phyloP scores from a whole-genome alignment of 106 monocot species.

The Vanilla planifolia region DNA sequence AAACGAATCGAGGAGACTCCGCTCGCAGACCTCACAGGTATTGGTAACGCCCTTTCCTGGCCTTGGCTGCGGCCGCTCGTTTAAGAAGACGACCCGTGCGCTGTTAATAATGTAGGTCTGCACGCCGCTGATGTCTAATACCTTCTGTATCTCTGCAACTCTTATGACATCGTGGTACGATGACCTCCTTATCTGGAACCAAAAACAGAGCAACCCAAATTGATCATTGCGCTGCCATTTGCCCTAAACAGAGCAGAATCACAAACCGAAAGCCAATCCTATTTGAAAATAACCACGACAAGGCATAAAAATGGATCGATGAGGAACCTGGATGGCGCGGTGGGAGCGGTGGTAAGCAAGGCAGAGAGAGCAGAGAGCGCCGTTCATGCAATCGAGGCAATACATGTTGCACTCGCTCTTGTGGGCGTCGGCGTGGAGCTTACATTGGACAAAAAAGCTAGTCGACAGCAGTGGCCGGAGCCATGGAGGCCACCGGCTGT shows the following conservation, averaged over 20 bases:
- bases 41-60: conserved; percentile 47
- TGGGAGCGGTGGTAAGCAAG: conserved; percentile 63
- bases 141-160: conserved; percentile 82
- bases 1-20: conserved; percentile 59
- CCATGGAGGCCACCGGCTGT: conserved; percentile 73
- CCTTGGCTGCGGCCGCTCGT: conserved; percentile 58
- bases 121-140: conserved; percentile 74
- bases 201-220: neutral
- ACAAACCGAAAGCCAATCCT: neutral
- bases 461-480: conserved; percentile 58
- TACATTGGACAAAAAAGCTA: conserved; percentile 85
- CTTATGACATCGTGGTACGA: conserved; percentile 97
- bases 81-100: conserved; percentile 86
- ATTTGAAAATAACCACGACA: neutral
- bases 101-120: conserved; percentile 97
- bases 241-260: neutral
- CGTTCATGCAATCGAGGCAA: conserved; percentile 79
- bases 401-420: conserved; percentile 97
- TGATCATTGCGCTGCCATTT: neutral
- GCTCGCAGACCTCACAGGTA: conserved; percentile 48
- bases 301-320: neutral
- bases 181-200: conserved; percentile 70
- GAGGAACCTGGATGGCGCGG: conserved; percentile 82
- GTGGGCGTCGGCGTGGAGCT: conserved; percentile 67
- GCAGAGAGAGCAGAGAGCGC: conserved; percentile 82